phyloP scores from a whole-genome alignment of 2,329 filamentous ascomycete species.

The Chrysoporthe cubensis region DNA sequence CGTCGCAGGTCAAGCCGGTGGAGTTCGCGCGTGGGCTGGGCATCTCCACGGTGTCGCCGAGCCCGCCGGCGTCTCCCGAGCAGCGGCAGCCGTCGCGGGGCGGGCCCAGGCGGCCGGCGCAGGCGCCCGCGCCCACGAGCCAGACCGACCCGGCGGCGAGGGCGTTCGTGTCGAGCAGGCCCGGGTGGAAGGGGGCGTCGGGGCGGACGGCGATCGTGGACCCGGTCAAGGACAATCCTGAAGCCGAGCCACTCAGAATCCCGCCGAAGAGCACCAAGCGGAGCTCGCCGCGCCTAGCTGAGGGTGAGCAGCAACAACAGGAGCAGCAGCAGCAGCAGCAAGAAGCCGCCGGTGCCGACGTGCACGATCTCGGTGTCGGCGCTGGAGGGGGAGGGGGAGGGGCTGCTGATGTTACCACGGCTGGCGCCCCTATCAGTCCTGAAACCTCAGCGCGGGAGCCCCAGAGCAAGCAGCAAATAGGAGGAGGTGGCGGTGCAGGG shows the following conservation, averaged over 20 bases:
- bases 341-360: not conserved
- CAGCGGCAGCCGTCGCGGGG: conserved; percentile 20
- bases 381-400: not conserved
- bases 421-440: conserved; percentile 39
- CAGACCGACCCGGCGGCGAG: conserved; percentile 41
- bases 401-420: conserved; percentile 24
- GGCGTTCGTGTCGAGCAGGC: conserved; percentile 46
- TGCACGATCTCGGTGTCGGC: conserved; percentile 1
- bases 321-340: conserved; percentile 18
- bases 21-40: conserved; percentile 47
- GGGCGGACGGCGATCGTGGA: conserved; percentile 67
- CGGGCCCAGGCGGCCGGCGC: conserved; percentile 13
- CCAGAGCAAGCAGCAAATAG: conserved; percentile 32
- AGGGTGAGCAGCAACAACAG: conserved; percentile 10
- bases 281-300: conserved; percentile 33
- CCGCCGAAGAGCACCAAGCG: conserved; percentile 55
- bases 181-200: conserved; percentile 74
- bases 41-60: conserved; percentile 32
- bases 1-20: conserved; percentile 60
- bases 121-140: conserved; percentile 5
- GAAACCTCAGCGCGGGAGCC: conserved; percentile 32
- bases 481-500: conserved; percentile 23
- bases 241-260: conserved; percentile 60
- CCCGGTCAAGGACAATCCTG: conserved; percentile 64
- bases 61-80: conserved; percentile 43